Conservation (phyloP, 1,284 basidiomycete genomes). For the Takashimella tepidaria region DNA sequence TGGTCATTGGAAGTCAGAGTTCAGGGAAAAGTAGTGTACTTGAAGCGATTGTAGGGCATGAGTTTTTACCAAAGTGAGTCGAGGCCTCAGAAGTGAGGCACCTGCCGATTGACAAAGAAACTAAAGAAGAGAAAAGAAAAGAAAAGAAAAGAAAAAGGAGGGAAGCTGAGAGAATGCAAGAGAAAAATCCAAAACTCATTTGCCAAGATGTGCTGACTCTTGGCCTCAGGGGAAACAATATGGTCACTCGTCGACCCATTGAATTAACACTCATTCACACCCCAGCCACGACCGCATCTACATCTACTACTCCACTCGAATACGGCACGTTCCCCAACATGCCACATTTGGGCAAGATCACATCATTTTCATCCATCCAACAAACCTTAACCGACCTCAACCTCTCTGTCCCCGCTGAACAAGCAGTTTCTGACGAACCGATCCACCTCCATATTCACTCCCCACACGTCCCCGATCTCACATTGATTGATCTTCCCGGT, state of each 20-base stretch:
- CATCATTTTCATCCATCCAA: slow-evolving; percentile 85
- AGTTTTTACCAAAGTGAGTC: slow-evolving; percentile 91
- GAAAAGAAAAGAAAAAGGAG: no score
- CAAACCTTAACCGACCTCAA: slow-evolving; percentile 92
- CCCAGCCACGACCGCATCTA: slow-evolving; percentile 52
- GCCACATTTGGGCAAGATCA: slow-evolving; percentile 68
- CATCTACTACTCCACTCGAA: slow-evolving; percentile 61
- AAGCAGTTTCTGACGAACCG: slow-evolving; percentile 89
- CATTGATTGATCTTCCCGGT: slow-evolving; percentile 93
- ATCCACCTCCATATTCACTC: slow-evolving; percentile 97
- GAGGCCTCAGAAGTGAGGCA: no score
- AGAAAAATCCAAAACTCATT: no score
- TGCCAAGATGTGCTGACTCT: no score
- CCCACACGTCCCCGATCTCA: slow-evolving; percentile 91
- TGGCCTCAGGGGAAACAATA: slow-evolving; percentile 80
- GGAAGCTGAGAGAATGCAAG: not conserved
- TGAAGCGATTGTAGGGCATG: slow-evolving; percentile 95
- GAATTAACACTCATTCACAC: slow-evolving; percentile 96
- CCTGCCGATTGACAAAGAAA: no score
- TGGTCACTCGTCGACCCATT: slow-evolving; percentile 97
- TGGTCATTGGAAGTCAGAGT: slow-evolving; percentile 96
- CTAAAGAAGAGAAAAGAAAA: no score
- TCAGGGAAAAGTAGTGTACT: slow-evolving; percentile 96
- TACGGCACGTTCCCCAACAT: slow-evolving; percentile 88
- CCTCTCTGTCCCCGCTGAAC: slow-evolving; percentile 77